A percentile compares a stretch with the other conserved stretches of the same genome.
Evolutionary conservation across 2,329 filamentous ascomycete genomes (phyloP).

Genomic region (Geosmithia flava): DNA sequence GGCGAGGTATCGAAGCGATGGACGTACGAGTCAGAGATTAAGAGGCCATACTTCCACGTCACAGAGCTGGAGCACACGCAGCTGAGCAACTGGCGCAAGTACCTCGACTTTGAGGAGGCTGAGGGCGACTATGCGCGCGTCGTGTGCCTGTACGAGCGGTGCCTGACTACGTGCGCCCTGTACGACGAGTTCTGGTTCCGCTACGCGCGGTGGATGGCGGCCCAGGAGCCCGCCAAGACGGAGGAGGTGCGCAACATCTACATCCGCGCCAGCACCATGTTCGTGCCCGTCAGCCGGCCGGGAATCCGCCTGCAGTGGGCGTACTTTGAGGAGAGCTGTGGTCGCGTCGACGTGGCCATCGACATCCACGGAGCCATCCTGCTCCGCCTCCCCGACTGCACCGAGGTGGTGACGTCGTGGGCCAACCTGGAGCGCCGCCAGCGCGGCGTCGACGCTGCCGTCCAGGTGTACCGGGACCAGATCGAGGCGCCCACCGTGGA

Average conservation of each 20-base stretch:
- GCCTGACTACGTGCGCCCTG: conserved; percentile 80
- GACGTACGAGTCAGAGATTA: conserved; percentile 90
- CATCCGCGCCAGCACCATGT: conserved; percentile 72
- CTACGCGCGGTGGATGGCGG: conserved; percentile 90
- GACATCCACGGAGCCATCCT: conserved; percentile 80
- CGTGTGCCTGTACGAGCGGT: conserved; percentile 85
- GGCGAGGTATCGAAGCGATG: conserved; percentile 84
- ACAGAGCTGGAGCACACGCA: conserved; percentile 82
- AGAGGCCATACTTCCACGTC: conserved; percentile 93
- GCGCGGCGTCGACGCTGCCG: conserved; percentile 69
- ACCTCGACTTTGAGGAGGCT: conserved; percentile 87
- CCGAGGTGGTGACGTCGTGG: conserved; percentile 80
- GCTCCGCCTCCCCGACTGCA: conserved; percentile 61
- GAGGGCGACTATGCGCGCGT: conserved; percentile 66
- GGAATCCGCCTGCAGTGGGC: conserved; percentile 82
- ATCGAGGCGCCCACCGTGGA: conserved; percentile 63
- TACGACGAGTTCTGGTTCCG: conserved; percentile 98
- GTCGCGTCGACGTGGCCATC: conserved; percentile 63
- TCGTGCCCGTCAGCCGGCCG: conserved; percentile 75
- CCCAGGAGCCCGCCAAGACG: conserved; percentile 39
- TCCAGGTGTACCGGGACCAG: conserved; percentile 70
- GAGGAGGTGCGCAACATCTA: conserved; percentile 91
- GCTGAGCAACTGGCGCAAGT: conserved; percentile 85
- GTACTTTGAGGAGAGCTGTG: conserved; percentile 82
- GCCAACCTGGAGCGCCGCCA: conserved; percentile 80